Evolutionary conservation across 2,329 filamentous ascomycete genomes (phyloP), one percentile per base, ranked within the genome.

Genomic region (Oidium heveae): DNA sequence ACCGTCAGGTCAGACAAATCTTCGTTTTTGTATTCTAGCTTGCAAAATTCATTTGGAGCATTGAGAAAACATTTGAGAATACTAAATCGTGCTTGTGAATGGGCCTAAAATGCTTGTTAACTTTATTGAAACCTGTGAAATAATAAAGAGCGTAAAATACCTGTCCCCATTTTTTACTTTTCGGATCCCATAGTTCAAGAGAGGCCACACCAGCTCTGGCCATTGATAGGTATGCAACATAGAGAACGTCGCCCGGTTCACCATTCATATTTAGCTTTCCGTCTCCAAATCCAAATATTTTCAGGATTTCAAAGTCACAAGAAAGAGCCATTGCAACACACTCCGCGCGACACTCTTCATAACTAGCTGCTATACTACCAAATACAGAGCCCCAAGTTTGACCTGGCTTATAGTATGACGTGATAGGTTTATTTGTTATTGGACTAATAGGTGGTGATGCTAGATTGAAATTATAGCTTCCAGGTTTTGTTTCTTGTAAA

Each of bases 301-400:
- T 76, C 20, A 96, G 74, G 52, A 93, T 86, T 12, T 79, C 74
- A 64, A 94, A 94, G 63, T 95, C 88, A 68, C 88, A 94, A 63
- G 81, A 79, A 4, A 96, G 72, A 44, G 80, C 81, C 87, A 95
- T 94, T 53, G 88, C 89, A 12, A 95, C 88, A 62, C 87, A 84
- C 66, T 96, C 89, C 4, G 89, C 89, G 55, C 89, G 80, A 66
- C 89, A 96, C 68, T 96, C 89, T 68, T 96, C 89, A 63, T 94
- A 95, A 16, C 82, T 85, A 3, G 83, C 86, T 39, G 88, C 86
- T 59, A 93, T 78, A 57, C 84, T 78, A 28, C 88, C 87, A 64
- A 96, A 96, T 0, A 94, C 86, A 5, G 82, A 86, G 55, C 86
- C 84, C 88, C 88, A 96, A 0, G 89, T 96, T 68, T 95, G 86